Evolutionary conservation across 768 basidiomycete species (phyloP), one percentile per base, ranked within the genome.

Genomic region (Tylopilus sp.): DNA sequence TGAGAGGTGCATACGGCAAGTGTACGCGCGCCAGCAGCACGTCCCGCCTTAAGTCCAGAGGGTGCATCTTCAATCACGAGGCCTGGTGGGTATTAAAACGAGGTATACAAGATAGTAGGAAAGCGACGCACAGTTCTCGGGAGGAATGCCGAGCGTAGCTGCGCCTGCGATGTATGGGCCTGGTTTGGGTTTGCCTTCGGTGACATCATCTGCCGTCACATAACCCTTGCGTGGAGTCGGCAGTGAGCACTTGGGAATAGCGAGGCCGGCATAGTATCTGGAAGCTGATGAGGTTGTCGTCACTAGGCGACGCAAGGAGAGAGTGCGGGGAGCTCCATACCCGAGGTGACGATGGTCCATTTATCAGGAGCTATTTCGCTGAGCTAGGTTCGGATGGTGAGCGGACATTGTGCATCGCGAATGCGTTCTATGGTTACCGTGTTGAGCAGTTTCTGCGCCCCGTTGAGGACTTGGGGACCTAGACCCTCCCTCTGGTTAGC

Each of bases 51-150:
- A 56, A 94, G 70, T 3, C 94, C 94, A 13, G 89, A 85, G 4
- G 91, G 86, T 2, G 94, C 92, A 61, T 97, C 94, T 61, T 95
- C 92, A 3, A 97, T 76, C 8, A 95, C 93, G 52, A 95, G 74
- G 61, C 88, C 88, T 91, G 43, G n/a, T 31, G 13, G 26, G 43
- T 21, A 43, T 42, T 21, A 35, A 36, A 22, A 33, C 11, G 5
- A 30, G 20, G 13, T 31, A 45, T 39, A 12, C 11, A 36, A 30
- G 21, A 21, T 26, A 18, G 11, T 17, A 13, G 15, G 22, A 35
- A 22, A 17, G 60, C 79, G n/a, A n/a, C n/a, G 50, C 44, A 83
- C 87, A 91, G 44, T 80, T 79, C 20, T 66, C 68, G 2, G 83
- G 73, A 43, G 82, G 72, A 21, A 79, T 75, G n/a, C 71, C 73